These are phyloP conservation scores for Fomitopsis pinicola DNA, from an alignment of 1,284 basidiomycete species.

Conservation along the genomic window DNA sequence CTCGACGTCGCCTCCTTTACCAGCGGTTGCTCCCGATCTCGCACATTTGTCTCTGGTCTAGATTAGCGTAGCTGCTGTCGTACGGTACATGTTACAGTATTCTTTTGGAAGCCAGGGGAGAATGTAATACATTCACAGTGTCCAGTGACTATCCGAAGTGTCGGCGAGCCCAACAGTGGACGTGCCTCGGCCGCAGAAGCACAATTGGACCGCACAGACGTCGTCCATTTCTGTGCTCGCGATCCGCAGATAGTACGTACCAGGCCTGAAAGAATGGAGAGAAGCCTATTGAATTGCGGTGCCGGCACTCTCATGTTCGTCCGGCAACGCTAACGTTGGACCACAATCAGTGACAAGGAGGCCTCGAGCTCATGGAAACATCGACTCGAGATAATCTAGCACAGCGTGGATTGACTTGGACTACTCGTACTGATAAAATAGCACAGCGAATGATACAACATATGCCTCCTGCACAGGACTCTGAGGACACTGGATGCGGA, in stretches of 20 bases:
- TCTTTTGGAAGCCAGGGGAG: background rate
- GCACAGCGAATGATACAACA: background rate
- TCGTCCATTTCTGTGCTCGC: background rate
- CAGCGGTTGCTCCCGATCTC: background rate
- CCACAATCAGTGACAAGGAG: background rate
- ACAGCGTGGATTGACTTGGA: background rate
- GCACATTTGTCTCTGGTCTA: slow-evolving; percentile 3
- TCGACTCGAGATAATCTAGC: background rate
- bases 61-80: slow-evolving; percentile 7
- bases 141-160: background rate
- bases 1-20: slow-evolving; percentile 1
- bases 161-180: background rate
- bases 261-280: background rate
- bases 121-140: slow-evolving; percentile 1
- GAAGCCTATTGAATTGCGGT: background rate
- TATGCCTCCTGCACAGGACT: too few species aligned
- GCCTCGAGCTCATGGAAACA: background rate
- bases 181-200: background rate
- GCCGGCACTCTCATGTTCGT: background rate
- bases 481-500: background rate
- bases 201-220: background rate
- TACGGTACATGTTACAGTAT: slow-evolving; percentile 9
- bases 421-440: background rate
- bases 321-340: background rate
- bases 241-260: background rate